Evolutionary conservation across 2,329 filamentous ascomycete species (phyloP).

Genomic region (Arthrobotrys iridis): DNA sequence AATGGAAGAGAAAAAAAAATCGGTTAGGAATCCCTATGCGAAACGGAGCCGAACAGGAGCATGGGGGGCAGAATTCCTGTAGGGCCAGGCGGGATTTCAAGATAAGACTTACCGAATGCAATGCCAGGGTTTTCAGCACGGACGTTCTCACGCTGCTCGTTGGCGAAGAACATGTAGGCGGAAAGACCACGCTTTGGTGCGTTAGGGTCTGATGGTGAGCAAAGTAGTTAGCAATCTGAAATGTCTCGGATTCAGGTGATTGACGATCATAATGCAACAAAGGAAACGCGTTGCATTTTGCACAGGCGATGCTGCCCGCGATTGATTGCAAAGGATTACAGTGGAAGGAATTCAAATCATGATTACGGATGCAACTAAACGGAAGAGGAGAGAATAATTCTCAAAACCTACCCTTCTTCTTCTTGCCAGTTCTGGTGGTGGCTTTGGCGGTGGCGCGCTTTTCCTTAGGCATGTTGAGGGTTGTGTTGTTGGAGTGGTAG

Average conservation of each 20-base stretch:
- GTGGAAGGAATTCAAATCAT: not conserved
- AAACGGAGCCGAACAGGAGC: slow-evolving; percentile 33
- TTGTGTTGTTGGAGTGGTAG: slow-evolving; percentile 47
- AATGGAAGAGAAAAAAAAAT: slow-evolving; percentile 60
- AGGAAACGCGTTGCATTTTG: slow-evolving; percentile 30
- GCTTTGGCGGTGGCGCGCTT: slow-evolving; percentile 4
- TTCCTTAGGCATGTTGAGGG: slow-evolving; percentile 50
- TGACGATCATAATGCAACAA: slow-evolving; percentile 10
- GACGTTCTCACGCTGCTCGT: slow-evolving; percentile 97
- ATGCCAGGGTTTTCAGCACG: slow-evolving; percentile 98
- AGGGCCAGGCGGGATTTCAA: not conserved
- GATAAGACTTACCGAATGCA: slow-evolving; percentile 78
- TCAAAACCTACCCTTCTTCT: slow-evolving; percentile 52
- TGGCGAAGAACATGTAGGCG: slow-evolving; percentile 99
- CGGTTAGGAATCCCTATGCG: slow-evolving; percentile 23
- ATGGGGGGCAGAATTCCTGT: not conserved
- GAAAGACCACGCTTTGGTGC: slow-evolving; percentile 99
- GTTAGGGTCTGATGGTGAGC: slow-evolving; percentile 77
- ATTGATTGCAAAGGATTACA: not conserved
- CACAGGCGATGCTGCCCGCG: not conserved
- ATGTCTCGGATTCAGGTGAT: slow-evolving; percentile 16
- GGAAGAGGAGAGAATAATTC: not conserved
- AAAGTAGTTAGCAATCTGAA: slow-evolving; percentile 13
- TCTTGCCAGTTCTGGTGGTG: slow-evolving; percentile 52
- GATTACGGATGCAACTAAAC: not conserved